Base-by-base conservation (phyloP, 1,139 yeast species). In the Scheffersomyces segobiensis region DNA sequence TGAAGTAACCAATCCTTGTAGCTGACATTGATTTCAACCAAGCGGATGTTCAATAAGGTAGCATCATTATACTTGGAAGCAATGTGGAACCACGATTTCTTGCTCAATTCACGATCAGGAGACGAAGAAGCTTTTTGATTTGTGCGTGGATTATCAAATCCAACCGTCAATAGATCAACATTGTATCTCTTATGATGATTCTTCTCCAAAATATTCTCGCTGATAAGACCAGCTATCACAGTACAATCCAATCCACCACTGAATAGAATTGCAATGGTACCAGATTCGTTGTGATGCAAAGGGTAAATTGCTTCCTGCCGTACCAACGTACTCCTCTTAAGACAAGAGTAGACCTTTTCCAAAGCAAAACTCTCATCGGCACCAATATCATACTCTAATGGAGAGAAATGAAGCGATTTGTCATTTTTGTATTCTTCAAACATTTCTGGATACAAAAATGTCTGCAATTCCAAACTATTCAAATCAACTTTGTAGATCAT, bases 231-330 rank as follows among this genome's bases (percentile, higher is more conserved):
- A 21, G 96, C 93, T 17, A 95, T 67, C 0, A 95, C 75, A 0
- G 98, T 89, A 70, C 99, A 95, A 67, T 95, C 99, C 10, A 95
- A 77, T 0, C 99, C 99, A 0, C 99, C 99, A 50, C 98, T 92
- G 69, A 92, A 95, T 47, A 95, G 74, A 0, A 95, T 78, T 0
- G 91, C 92, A 26, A 90, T 69, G 8, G 71, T 66, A 3, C 83
- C 71, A 26, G 68, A 76, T 2, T 71, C 71, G 14, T 53, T 53
- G 0, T 67, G 60, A 60, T 78, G 81, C 5, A 84, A 59, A 0
- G 95, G 93, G 58, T 81, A 81, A 8, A 91, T 89, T 0, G 89
- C 80, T 2, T 73, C 69, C 18, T 88, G 81, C 53, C 97, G 77
- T 14, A 77, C 68, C 2, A 64, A 56, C 1, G 88, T 86, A 0